Base-by-base conservation (phyloP, 306 rosid species). In the Heteromeles arbutifolia region DNA sequence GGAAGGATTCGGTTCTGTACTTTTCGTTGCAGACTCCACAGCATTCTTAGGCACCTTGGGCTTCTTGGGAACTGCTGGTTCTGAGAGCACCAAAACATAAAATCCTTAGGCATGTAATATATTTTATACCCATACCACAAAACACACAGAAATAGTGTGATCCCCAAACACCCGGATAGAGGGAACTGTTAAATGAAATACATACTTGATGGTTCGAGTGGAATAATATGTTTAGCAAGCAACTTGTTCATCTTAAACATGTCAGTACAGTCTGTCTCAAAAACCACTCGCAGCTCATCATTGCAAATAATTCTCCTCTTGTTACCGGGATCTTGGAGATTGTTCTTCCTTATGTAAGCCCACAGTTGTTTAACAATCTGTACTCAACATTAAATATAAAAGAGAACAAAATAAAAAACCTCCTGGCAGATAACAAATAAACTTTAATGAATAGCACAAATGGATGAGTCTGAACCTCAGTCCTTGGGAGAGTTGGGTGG, bases 401-500 rank as follows among this genome's bases (percentile, higher is more conserved):
- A 54, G 10, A 69, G 74, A 41, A 8, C 43, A 29, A 74, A 50
- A 39, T 76, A 24, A 72, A 78, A 68, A 78, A 78, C 50, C 76
- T 58, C 74, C 54, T 29, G 24, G 73, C 24, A 43, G 24, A 68
- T 43, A 74, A 66, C 15, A 66, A 11, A 48, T 19, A 70, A 79
- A 67, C 72, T 9, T 24, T 44, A 22, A 68, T 10, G 19, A 19
- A 67, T 48, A 31, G 4, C 39, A 78, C 14, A 12, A 52, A 37
- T 21, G 19, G 11, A 50, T 29, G 72, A 52, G 37, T 53, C 74
- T 48, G 68, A 77, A 92, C 97, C 93, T 92, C 96, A 43, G 93
- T 92, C 84, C 97, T 88, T 0, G 96, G 89, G 75, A 92, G 72
- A 62, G 87, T 82, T 39, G 96, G 92, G 62, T 90, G 96, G 77